Conservation (phyloP, 106 monocot genomes). For the Phalaenopsis equestris region DNA sequence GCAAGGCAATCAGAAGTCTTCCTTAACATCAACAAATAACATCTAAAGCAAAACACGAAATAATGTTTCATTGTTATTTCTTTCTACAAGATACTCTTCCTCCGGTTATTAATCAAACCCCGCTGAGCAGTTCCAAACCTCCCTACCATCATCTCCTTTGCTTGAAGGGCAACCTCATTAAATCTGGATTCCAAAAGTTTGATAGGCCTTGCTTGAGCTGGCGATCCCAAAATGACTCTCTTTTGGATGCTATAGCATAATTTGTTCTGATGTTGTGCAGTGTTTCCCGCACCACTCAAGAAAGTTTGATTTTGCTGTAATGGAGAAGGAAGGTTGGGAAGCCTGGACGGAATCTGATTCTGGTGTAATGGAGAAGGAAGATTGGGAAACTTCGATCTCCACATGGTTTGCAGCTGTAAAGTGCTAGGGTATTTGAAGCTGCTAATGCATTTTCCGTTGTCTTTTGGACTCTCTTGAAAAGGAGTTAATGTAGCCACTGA, state of each 20-base stretch:
- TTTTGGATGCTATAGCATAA: constrained; percentile 75
- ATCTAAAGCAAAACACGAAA: no score
- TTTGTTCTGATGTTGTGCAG: constrained; percentile 23
- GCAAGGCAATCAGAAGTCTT: no score
- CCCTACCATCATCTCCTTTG: constrained; percentile 20
- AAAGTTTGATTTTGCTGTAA: constrained; percentile 21
- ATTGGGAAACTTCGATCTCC: not conserved
- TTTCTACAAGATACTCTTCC: no score
- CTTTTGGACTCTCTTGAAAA: constrained; percentile 28
- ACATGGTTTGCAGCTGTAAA: constrained; percentile 14
- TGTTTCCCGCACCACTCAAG: constrained; percentile 24
- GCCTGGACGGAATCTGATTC: constrained; percentile 21
- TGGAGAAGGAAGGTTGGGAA: not conserved
- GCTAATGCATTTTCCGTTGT: constrained; percentile 11
- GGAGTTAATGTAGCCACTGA: constrained; percentile 37
- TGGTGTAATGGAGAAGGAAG: not conserved
- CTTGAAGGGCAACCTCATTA: constrained; percentile 5
- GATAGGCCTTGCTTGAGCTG: constrained; percentile 8
- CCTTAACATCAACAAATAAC: no score
- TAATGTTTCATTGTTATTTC: no score
- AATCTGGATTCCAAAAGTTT: constrained; percentile 9
- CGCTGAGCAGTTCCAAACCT: not conserved
- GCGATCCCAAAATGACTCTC: constrained; percentile 49
- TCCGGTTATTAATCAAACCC: no score
- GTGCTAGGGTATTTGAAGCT: constrained; percentile 53